phyloP scores from a whole-genome alignment of 306 rosid species.

The Trichosanthes cucumerina region DNA sequence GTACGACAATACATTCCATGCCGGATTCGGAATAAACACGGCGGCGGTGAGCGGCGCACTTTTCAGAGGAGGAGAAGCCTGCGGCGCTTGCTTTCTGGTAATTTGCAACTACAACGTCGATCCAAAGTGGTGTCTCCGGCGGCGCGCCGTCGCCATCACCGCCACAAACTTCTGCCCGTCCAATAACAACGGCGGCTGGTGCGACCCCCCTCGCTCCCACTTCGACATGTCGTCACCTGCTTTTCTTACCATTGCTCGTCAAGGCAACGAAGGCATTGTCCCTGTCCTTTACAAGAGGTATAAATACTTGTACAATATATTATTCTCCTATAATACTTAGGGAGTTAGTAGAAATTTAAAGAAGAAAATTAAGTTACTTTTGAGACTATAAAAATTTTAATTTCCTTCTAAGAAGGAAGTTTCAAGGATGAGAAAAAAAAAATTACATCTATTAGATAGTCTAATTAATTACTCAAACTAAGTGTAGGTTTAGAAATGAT shows the following conservation, averaged over 20 bases:
- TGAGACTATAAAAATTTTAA: too few species aligned
- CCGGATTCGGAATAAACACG: constrained; percentile 72
- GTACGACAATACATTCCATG: constrained; percentile 52
- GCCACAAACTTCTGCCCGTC: constrained; percentile 84
- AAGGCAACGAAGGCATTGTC: constrained; percentile 80
- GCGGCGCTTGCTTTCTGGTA: constrained; percentile 77
- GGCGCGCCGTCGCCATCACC: constrained; percentile 35
- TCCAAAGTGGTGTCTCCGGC: constrained; percentile 61
- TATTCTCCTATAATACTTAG: too few species aligned
- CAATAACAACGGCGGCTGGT: constrained; percentile 80
- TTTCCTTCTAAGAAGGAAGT: too few species aligned
- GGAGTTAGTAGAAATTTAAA: too few species aligned
- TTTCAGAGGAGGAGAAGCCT: constrained; percentile 57
- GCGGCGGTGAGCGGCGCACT: constrained; percentile 63
- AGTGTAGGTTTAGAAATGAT: too few species aligned
- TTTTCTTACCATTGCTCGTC: constrained; percentile 57
- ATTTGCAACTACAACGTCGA: constrained; percentile 47
- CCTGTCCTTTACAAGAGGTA: constrained; percentile 65
- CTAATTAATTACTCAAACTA: too few species aligned
- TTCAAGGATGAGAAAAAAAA: too few species aligned
- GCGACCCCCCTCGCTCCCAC: constrained; percentile 71
- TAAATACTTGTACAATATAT: too few species aligned
- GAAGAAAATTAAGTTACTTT: too few species aligned
- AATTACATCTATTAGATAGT: too few species aligned
- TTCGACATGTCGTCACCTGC: constrained; percentile 84